Evolutionary conservation across 306 rosid genomes (phyloP).

Genomic region (Cucumis hystrix): DNA sequence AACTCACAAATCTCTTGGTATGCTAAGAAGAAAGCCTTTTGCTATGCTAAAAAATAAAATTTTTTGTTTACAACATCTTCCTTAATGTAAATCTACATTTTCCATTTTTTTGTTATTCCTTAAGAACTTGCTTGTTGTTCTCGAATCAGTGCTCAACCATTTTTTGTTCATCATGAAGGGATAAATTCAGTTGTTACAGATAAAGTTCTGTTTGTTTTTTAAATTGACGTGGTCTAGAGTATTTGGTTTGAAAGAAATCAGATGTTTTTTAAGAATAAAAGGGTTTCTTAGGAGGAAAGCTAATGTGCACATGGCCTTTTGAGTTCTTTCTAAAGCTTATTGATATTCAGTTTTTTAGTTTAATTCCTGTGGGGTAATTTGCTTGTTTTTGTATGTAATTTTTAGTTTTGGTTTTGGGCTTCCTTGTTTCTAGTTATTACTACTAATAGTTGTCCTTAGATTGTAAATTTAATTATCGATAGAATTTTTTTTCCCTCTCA

Average conservation of each 20-base stretch:
- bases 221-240: background rate
- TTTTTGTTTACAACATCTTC: too few relatives aligned
- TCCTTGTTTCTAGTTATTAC: background rate
- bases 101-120: background rate
- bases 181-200: background rate
- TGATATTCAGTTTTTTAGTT: background rate
- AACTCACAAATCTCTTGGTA: too few relatives aligned
- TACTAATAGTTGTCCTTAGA: background rate
- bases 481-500: background rate
- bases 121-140: background rate
- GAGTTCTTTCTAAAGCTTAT: background rate
- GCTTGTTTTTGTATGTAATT: background rate
- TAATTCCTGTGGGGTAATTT: background rate
- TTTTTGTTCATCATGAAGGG: background rate
- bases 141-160: background rate
- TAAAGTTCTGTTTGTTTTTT: background rate
- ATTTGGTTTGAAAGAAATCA: background rate
- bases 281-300: background rate
- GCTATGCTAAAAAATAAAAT: too few relatives aligned
- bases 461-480: background rate
- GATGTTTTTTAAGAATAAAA: background rate
- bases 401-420: background rate
- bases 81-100: too few relatives aligned
- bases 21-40: too few relatives aligned
- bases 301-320: background rate